phyloP scores from a whole-genome alignment of 2,329 filamentous ascomycete genomes.

The Pseudopithomyces chartarum region DNA sequence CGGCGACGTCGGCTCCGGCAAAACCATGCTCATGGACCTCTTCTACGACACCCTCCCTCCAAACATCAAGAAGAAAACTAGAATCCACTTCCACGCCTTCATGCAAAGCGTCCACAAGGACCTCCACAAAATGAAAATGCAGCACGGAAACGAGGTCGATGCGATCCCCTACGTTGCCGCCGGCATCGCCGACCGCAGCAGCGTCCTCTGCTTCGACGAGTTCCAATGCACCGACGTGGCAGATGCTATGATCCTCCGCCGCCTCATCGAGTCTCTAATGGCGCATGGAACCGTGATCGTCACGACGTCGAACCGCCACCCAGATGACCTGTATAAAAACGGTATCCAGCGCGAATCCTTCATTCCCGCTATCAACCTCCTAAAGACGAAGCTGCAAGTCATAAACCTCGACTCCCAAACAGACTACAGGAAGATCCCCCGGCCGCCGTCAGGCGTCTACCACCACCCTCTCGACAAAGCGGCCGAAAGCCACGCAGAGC shows the following conservation, averaged over 20 bases:
- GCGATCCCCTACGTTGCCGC: conserved; percentile 90
- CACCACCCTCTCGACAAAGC: conserved; percentile 82
- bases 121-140: conserved; percentile 86
- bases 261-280: conserved; percentile 89
- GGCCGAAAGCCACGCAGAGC: conserved; percentile 80
- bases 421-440: conserved; percentile 95
- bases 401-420: conserved; percentile 95
- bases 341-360: conserved; percentile 96
- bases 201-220: conserved; percentile 95
- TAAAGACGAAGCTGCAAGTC: conserved; percentile 82
- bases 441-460: conserved; percentile 91
- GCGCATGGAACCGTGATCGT: conserved; percentile 95
- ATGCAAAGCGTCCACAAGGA: conserved; percentile 97
- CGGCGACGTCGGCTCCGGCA: conserved; percentile 94
- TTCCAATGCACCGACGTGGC: conserved; percentile 99
- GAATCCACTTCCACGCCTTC: conserved; percentile 99
- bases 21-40: conserved; percentile 99
- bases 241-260: conserved; percentile 94
- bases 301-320: conserved; percentile 95
- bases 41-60: conserved; percentile 91
- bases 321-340: conserved; percentile 96
- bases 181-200: conserved; percentile 84
- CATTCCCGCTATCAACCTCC: conserved; percentile 89
- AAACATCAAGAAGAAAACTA: conserved; percentile 79
- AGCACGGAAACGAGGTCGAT: conserved; percentile 87